Evolutionary conservation across 2,329 filamentous ascomycete genomes (phyloP).

Genomic region (Chaetomium olivaceum): DNA sequence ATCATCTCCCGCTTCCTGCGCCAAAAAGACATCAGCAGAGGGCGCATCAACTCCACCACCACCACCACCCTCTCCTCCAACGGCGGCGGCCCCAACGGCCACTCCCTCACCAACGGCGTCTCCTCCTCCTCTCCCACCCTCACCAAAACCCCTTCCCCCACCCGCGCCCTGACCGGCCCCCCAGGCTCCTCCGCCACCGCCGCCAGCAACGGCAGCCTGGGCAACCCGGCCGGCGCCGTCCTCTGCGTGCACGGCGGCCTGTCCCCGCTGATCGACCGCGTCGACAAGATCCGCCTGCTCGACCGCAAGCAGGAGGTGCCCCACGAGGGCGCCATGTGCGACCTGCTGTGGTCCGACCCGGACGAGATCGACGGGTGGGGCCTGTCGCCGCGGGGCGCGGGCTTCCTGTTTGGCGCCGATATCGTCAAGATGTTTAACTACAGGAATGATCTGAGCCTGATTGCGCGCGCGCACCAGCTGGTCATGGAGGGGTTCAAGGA

Average conservation of each 20-base stretch:
- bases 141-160: constrained; percentile 35
- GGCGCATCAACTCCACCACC: constrained; percentile 13
- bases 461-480: constrained; percentile 92
- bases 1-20: constrained; percentile 73
- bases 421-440: constrained; percentile 97
- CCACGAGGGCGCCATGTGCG: constrained; percentile 98
- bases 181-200: constrained; percentile 80
- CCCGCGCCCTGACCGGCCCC: constrained; percentile 60
- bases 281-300: constrained; percentile 92
- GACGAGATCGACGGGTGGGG: constrained; percentile 99
- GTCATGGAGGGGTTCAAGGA: constrained; percentile 99
- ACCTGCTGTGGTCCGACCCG: constrained; percentile 95
- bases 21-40: constrained; percentile 38
- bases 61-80: constrained; percentile 11
- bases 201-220: constrained; percentile 65
- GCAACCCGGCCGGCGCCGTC: constrained; percentile 76
- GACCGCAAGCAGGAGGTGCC: constrained; percentile 98
- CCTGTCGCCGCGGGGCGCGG: constrained; percentile 86
- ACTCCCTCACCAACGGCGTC: constrained; percentile 21
- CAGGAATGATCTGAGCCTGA: constrained; percentile 85
- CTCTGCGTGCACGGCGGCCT: constrained; percentile 95
- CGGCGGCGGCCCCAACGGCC: constrained; percentile 27
- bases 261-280: constrained; percentile 84
- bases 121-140: constrained; percentile 30
- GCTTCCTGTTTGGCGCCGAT: constrained; percentile 92